Conservation (phyloP, 1,284 basidiomycete genomes). For the Taiwanofungus camphoratus region DNA sequence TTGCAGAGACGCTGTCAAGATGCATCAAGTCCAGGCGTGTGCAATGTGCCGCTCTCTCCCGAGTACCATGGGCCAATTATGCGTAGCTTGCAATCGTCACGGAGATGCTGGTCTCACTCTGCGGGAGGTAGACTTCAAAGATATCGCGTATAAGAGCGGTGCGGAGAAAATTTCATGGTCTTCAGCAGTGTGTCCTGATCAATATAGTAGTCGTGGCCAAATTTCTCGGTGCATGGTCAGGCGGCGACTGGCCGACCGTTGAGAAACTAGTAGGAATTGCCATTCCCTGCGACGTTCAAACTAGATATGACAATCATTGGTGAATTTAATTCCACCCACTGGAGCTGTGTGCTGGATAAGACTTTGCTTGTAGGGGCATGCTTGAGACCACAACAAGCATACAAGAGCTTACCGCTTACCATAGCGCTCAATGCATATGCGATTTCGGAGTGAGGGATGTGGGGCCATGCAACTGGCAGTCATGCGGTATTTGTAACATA, state of each 20-base stretch:
- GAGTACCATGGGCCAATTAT: conserved; percentile 31
- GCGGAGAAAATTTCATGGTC: conserved; percentile 11
- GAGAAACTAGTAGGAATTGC: conserved; percentile 49
- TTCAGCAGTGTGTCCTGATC: not conserved
- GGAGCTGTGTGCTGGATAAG: not conserved
- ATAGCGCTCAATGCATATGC: conserved; percentile 59
- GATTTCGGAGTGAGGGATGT: conserved; percentile 50
- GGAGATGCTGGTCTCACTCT: conserved; percentile 32
- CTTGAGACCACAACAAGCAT: conserved; percentile 23
- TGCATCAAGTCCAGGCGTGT: conserved; percentile 41
- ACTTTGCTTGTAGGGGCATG: conserved; percentile 24
- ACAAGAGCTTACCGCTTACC: conserved; percentile 49
- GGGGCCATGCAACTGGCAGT: conserved; percentile 45
- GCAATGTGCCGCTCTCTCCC: conserved; percentile 34
- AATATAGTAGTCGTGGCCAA: conserved; percentile 30
- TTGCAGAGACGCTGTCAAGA: conserved; percentile 45
- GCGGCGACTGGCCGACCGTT: conserved; percentile 36
- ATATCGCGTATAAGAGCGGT: conserved; percentile 38
- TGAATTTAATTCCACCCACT: conserved; percentile 20
- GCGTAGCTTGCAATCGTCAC: conserved; percentile 38
- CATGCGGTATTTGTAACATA: conserved; percentile 57
- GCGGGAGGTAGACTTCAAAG: conserved; percentile 34
- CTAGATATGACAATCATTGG: conserved; percentile 42
- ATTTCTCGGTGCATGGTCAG: conserved; percentile 45
- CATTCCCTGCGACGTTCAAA: conserved; percentile 29